Evolutionary conservation across 768 basidiomycete species (phyloP), one percentile per base, ranked within the genome.

Genomic region (Kwoniella sp.): DNA sequence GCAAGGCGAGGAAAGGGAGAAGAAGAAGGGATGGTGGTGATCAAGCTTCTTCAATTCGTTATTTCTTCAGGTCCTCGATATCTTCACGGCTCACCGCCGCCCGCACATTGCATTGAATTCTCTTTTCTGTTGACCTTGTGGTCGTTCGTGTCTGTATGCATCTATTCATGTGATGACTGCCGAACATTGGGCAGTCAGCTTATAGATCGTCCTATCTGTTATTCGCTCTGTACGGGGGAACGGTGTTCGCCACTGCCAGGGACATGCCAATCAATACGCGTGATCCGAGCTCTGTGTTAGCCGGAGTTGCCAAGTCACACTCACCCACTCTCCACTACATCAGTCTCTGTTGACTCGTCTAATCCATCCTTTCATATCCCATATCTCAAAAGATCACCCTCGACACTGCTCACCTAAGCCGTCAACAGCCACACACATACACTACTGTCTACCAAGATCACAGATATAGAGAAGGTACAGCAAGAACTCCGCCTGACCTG

Each of bases 21-120:
- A 58, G 53, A 65, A 65, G 57, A 69, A 70, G 63, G 56, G 66
- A 22, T 65, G 71, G 71, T 67, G 65, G 67, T 72, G 63, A 69
- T 45, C 26, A 9, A 7, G 38, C 37, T 26, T 41, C 11, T 45
- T 5, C 13, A 37, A 41, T 41, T 58, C n/a, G 41, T 37, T 9
- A 20, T n/a, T n/a, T n/a, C n/a, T n/a, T n/a, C n/a, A n/a, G n/a
- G n/a, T n/a, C n/a, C n/a, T n/a, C n/a, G n/a, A n/a, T n/a, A n/a
- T n/a, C n/a, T n/a, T n/a, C n/a, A n/a, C n/a, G n/a, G n/a, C n/a
- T n/a, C n/a, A n/a, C n/a, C n/a, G n/a, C n/a, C n/a, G n/a, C n/a
- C n/a, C n/a, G n/a, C n/a, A n/a, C n/a, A n/a, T n/a, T n/a, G n/a
- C n/a, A n/a, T n/a, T n/a, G n/a, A n/a, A n/a, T 26, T 13, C 11